Percentiles rank a stretch among this genome's conserved stretches.
Evolutionary conservation across 169 alveolate species (phyloP).

Genomic region (Hammondia hammondi): DNA sequence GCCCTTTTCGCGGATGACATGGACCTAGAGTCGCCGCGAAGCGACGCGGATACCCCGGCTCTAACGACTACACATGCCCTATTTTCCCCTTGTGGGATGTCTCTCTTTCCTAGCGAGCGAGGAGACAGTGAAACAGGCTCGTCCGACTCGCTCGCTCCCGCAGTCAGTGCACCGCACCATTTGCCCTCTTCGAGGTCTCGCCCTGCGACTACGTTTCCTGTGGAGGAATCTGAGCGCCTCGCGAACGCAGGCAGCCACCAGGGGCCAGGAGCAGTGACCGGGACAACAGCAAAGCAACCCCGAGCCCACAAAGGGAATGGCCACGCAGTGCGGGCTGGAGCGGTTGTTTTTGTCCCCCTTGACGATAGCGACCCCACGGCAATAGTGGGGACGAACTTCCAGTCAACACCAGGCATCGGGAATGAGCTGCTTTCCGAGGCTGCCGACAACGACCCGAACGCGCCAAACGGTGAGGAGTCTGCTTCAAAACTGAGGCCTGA

Average conservation of each 20-base stretch:
- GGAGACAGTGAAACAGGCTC: background rate
- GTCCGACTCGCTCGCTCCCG: background rate
- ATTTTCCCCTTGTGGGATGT: background rate
- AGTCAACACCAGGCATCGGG: no score
- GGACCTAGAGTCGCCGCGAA: background rate
- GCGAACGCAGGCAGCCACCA: background rate
- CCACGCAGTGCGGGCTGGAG: background rate
- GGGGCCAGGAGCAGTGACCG: background rate
- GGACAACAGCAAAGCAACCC: background rate
- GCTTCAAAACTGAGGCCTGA: no score
- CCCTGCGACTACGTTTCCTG: background rate
- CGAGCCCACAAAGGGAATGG: no score
- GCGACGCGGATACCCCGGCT: background rate
- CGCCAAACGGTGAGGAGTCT: no score
- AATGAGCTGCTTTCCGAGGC: no score
- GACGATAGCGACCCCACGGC: background rate
- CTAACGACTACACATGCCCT: background rate
- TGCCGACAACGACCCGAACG: no score
- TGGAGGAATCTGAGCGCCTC: background rate
- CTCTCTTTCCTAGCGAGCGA: background rate
- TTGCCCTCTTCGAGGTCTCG: background rate
- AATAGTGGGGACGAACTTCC: background rate
- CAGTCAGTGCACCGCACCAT: background rate
- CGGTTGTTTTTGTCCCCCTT: background rate
- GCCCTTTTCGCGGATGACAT: slow-evolving; percentile 52